phyloP scores from a whole-genome alignment of 495 filamentous ascomycete species.

The Penicillium roqueforti region DNA sequence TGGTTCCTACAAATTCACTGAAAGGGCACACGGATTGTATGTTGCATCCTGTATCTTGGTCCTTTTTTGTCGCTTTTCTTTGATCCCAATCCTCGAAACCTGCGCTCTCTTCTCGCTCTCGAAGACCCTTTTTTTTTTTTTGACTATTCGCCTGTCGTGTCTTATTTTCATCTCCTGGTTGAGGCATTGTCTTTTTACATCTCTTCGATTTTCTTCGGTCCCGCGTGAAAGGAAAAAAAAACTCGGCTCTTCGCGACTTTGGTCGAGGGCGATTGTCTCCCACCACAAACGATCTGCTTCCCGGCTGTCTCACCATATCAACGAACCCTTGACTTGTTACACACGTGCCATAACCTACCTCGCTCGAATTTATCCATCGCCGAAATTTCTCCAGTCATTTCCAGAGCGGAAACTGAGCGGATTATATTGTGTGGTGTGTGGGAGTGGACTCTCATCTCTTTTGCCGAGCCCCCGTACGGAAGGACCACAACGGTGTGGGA shows the following conservation, averaged over 20 bases:
- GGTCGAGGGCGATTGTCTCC: slow-evolving; percentile 5
- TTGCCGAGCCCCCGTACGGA: slow-evolving; percentile 19
- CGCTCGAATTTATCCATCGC: not conserved
- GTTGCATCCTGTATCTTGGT: not conserved
- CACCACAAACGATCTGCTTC: not conserved
- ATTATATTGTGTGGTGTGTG: slow-evolving; percentile 18
- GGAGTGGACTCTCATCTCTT: slow-evolving; percentile 17
- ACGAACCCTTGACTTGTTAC: not conserved
- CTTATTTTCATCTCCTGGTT: slow-evolving; percentile 23
- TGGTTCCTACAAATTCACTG: slow-evolving; percentile 18
- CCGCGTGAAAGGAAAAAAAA: slow-evolving; percentile 1
- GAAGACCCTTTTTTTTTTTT: slow-evolving; percentile 5
- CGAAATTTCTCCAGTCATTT: not conserved
- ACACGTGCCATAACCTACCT: not conserved
- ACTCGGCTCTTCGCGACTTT: slow-evolving; percentile 4
- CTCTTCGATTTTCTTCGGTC: slow-evolving; percentile 1
- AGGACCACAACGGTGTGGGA: slow-evolving; percentile 8
- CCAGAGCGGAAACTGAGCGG: slow-evolving; percentile 16
- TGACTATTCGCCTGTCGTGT: slow-evolving; percentile 5
- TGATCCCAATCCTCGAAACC: not conserved
- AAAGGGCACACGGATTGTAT: not conserved
- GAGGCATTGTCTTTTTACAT: slow-evolving; percentile 17
- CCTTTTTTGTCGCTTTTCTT: slow-evolving; percentile 2
- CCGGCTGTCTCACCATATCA: not conserved
- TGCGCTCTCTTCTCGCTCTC: not conserved